phyloP scores from a whole-genome alignment of 176 grass and related monocot genomes.

The Cenchrus fungigraminus region DNA sequence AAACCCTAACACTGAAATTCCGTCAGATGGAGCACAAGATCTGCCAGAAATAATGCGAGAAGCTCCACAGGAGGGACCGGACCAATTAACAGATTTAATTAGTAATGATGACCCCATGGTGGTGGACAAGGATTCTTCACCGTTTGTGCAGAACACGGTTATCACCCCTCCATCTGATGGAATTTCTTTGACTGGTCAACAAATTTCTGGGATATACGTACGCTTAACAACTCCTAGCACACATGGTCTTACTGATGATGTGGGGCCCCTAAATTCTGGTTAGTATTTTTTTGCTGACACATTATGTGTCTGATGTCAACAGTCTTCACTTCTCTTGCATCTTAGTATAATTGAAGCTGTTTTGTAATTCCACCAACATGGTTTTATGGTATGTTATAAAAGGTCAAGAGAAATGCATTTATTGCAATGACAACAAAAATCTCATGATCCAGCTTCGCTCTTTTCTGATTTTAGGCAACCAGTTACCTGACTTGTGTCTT shows the following conservation, averaged over 20 bases:
- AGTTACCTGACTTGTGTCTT: slow-evolving; percentile 35
- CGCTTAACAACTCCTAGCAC: not conserved
- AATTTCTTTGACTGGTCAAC: slow-evolving; percentile 31
- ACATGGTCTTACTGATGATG: slow-evolving; percentile 23
- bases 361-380: not conserved
- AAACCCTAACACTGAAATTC: slow-evolving; percentile 15
- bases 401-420: not conserved
- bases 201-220: slow-evolving; percentile 38
- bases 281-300: slow-evolving; percentile 38
- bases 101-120: slow-evolving; percentile 38
- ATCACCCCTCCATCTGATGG: slow-evolving; percentile 25
- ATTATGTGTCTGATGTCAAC: slow-evolving; percentile 13
- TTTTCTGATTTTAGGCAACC: slow-evolving; percentile 42
- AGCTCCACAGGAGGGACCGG: slow-evolving; percentile 22
- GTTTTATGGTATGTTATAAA: not conserved
- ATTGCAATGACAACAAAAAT: slow-evolving; percentile 1
- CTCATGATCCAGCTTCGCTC: slow-evolving; percentile 10
- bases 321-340: not conserved
- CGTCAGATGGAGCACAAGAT: slow-evolving; percentile 41
- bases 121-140: slow-evolving; percentile 27
- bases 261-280: slow-evolving; percentile 29
- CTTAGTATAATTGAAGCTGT: not conserved
- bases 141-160: slow-evolving; percentile 38
- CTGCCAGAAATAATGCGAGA: slow-evolving; percentile 55
- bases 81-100: slow-evolving; percentile 34